A percentile compares a stretch with the other conserved stretches of the same genome.
These are phyloP conservation scores for Circinella minor DNA, from an alignment of 371 early-diverging fungal species.

Conservation along the genomic window DNA sequence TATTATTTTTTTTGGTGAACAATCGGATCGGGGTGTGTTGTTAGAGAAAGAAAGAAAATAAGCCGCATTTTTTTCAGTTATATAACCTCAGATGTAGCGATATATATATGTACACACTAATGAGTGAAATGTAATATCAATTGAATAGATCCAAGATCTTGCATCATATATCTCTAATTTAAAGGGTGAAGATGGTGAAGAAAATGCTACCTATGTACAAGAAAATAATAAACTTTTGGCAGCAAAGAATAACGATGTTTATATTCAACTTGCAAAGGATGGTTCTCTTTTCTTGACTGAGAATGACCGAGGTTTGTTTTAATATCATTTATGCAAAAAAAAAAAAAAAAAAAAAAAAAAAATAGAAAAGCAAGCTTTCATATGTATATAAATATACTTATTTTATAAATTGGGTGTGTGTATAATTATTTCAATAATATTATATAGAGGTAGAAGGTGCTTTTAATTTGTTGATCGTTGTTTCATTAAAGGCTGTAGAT, in stretches of 20 bases:
- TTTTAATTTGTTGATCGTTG: slow-evolving; percentile 74
- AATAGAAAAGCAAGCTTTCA: too few relatives aligned
- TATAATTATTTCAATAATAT: too few relatives aligned
- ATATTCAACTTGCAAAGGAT: slow-evolving; percentile 62
- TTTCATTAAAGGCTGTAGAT: slow-evolving; percentile 44
- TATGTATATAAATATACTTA: too few relatives aligned
- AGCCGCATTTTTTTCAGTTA: slow-evolving; percentile 1
- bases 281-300: slow-evolving; percentile 62
- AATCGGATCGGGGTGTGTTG: background rate
- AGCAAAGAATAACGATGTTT: slow-evolving; percentile 64
- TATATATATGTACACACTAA: too few relatives aligned
- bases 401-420: too few relatives aligned
- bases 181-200: slow-evolving; percentile 56
- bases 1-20: too few relatives aligned
- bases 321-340: background rate
- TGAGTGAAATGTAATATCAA: too few relatives aligned
- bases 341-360: too few relatives aligned
- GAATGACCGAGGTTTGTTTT: slow-evolving; percentile 61
- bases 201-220: slow-evolving; percentile 55
- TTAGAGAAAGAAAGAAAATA: background rate
- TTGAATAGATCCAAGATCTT: slow-evolving; percentile 56
- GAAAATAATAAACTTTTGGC: slow-evolving; percentile 56
- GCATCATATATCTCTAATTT: slow-evolving; percentile 63
- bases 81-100: too few relatives aligned
- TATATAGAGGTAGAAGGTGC: slow-evolving; percentile 71